A percentile compares a stretch with the other conserved stretches of the same genome.
phyloP scores from a whole-genome alignment of 169 alveolate genomes.

The Eimeria tenella region DNA sequence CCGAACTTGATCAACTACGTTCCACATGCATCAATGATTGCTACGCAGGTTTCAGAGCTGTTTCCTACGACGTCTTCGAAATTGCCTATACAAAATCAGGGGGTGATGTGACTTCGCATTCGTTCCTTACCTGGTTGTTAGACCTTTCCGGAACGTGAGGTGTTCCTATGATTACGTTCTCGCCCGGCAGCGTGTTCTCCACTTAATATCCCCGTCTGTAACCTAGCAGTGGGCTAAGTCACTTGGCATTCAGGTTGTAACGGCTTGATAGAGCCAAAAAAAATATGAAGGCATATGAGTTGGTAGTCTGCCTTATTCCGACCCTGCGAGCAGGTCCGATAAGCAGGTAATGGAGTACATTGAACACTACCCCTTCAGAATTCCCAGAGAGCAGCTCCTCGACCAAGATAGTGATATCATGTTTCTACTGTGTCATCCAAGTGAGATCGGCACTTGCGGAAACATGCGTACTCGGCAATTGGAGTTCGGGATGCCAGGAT shows the following conservation, averaged over 20 bases:
- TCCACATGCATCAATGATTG: not conserved
- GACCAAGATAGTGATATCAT: conserved; percentile 69
- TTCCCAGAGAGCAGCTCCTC: conserved; percentile 47
- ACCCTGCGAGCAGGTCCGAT: conserved; percentile 61
- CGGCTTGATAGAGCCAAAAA: not conserved
- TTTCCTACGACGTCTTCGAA: conserved; percentile 45
- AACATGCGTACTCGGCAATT: not conserved
- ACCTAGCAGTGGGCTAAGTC: not conserved
- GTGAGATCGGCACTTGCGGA: conserved; percentile 12
- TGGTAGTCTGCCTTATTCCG: not conserved
- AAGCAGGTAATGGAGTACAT: conserved; percentile 72
- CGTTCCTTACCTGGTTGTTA: conserved; percentile 49
- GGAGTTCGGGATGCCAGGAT: no score
- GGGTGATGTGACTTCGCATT: conserved; percentile 59
- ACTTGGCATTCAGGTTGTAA: no score
- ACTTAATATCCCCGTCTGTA: not conserved
- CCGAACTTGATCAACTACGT: not conserved
- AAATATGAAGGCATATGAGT: not conserved
- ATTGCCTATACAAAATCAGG: conserved; percentile 44
- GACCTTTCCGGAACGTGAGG: conserved; percentile 65
- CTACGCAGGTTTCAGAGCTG: conserved; percentile 22
- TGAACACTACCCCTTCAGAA: conserved; percentile 69
- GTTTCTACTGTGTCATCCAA: conserved; percentile 61
- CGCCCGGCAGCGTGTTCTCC: not conserved
- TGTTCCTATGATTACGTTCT: not conserved